phyloP scores from a whole-genome alignment of 2,329 filamentous ascomycete genomes.

The Magnaporthales sp. region DNA sequence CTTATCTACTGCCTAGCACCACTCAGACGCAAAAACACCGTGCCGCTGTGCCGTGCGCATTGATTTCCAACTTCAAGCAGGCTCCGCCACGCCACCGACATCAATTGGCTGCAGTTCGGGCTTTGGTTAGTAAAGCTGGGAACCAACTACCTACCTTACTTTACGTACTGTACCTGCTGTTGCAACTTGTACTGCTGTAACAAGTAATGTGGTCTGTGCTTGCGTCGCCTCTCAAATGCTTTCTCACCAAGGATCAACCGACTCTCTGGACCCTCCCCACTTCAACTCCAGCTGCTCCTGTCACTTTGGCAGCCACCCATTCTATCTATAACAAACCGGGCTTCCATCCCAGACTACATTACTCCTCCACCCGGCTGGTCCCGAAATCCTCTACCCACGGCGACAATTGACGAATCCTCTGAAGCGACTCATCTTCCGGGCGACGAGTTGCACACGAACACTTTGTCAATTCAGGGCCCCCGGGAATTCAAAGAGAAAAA shows the following conservation, averaged over 20 bases:
- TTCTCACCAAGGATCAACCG: not conserved
- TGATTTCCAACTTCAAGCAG: not conserved
- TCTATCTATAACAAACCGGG: not conserved
- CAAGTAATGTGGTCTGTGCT: not conserved
- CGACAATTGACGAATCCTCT: not conserved
- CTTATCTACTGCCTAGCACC: not conserved
- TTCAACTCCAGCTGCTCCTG: not conserved
- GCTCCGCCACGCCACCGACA: not conserved
- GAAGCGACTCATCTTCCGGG: not conserved
- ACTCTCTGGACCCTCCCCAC: not conserved
- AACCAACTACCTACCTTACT: not conserved
- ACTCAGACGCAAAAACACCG: not conserved
- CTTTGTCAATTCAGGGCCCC: not conserved
- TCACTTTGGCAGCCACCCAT: not conserved
- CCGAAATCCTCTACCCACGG: not conserved
- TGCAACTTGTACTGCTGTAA: not conserved
- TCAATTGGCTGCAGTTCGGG: not conserved
- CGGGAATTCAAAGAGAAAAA: not conserved
- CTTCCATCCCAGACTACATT: not conserved
- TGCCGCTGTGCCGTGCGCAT: not conserved
- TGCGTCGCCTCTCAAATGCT: not conserved
- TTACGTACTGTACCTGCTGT: not conserved
- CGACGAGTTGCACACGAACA: not conserved
- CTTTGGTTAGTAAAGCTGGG: not conserved
- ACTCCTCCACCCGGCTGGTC: not conserved